Conservation (phyloP, 345 rosid genomes). For the Brassica rapa region DNA sequence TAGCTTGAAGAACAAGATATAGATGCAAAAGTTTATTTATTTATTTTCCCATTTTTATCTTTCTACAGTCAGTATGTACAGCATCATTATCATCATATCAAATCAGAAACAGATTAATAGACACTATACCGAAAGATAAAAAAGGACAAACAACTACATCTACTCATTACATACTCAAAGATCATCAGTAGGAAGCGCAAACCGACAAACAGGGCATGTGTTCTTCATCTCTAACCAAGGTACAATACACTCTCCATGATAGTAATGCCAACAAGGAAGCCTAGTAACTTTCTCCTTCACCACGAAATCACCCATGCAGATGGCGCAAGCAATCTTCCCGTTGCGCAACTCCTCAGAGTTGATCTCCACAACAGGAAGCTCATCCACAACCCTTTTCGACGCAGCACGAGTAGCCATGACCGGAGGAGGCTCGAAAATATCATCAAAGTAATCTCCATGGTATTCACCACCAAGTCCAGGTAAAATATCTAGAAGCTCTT, state of each 20-base stretch:
- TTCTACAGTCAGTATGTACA: conserved; percentile 1
- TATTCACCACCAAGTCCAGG: conserved; percentile 6
- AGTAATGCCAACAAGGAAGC: conserved; percentile 80
- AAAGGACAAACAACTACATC: not conserved
- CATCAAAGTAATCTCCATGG: not conserved
- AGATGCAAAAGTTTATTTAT: not conserved
- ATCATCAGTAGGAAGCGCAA: conserved; percentile 85
- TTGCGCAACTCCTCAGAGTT: conserved; percentile 50
- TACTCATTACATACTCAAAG: conserved; percentile 54
- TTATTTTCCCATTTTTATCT: not conserved
- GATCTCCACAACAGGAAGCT: conserved; percentile 56
- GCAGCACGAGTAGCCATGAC: conserved; percentile 59
- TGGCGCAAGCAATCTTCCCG: conserved; percentile 55
- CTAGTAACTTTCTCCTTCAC: conserved; percentile 61
- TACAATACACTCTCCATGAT: conserved; percentile 85
- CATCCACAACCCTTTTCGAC: conserved; percentile 56
- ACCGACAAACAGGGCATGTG: conserved; percentile 89
- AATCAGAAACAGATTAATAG: not conserved
- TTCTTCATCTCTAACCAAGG: conserved; percentile 85
- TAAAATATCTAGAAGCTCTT: not conserved
- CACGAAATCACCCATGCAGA: conserved; percentile 73
- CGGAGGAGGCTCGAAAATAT: not conserved
- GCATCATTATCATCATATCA: not conserved
- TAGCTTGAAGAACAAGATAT: conserved; percentile 14
- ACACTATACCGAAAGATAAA: not conserved